Conservation (phyloP, 352 stramenopile genomes). For the Thalassiosira ordinaria region DNA sequence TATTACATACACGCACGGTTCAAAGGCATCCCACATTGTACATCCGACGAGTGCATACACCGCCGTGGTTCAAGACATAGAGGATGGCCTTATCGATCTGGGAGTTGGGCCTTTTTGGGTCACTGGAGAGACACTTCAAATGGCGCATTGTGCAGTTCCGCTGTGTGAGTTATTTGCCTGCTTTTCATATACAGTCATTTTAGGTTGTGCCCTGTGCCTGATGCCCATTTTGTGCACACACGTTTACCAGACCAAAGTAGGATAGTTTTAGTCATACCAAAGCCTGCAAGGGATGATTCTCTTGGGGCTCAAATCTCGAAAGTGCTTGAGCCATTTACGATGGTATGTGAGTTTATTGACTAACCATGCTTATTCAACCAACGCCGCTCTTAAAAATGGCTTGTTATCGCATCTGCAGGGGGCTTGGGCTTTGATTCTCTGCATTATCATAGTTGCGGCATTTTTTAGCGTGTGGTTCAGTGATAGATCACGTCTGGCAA, state of each 20-base stretch:
- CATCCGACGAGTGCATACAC: constrained; percentile 17
- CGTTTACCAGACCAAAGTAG: constrained; percentile 6
- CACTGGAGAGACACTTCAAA: constrained; percentile 24
- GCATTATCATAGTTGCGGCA: too few species aligned
- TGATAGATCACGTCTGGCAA: too few species aligned
- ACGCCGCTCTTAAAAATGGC: too few species aligned
- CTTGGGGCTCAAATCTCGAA: constrained; percentile 8
- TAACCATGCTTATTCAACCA: too few species aligned
- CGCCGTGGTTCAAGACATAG: constrained; percentile 33
- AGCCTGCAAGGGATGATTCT: not conserved
- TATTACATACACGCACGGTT: constrained; percentile 34
- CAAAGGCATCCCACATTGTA: not conserved
- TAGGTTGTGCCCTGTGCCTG: too few species aligned
- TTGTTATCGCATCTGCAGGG: too few species aligned
- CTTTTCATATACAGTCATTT: too few species aligned
- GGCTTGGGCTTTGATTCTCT: too few species aligned
- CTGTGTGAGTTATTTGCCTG: too few species aligned
- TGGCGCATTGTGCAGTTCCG: constrained; percentile 24
- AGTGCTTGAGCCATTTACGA: constrained; percentile 35
- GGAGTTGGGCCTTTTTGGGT: constrained; percentile 42
- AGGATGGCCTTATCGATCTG: constrained; percentile 36
- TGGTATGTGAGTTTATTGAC: too few species aligned
- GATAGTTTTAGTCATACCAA: constrained; percentile 45
- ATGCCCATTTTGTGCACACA: not conserved
- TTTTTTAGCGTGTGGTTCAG: too few species aligned